A percentile compares a stretch with the other conserved stretches of the same genome.
phyloP scores from a whole-genome alignment of 176 grass and related monocot species.

The Eleusine indica region DNA sequence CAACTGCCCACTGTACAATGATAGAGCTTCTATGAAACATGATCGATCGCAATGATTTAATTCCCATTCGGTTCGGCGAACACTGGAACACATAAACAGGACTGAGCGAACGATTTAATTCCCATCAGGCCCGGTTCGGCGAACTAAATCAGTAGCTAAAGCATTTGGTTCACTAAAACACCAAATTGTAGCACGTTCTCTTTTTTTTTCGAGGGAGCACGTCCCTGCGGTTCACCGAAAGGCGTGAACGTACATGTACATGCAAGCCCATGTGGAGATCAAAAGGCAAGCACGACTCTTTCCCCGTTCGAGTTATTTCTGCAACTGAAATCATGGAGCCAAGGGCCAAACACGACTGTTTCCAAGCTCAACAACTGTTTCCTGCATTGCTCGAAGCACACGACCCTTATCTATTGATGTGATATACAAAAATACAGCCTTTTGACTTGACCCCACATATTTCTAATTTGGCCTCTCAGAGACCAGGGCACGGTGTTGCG shows the following conservation, averaged over 20 bases:
- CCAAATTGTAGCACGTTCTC: neutral
- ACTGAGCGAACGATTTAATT: too few species aligned
- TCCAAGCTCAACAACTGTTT: neutral
- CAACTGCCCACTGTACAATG: neutral
- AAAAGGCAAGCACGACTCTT: slow-evolving; percentile 2
- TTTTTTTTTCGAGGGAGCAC: too few species aligned
- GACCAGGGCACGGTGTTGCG: too few species aligned
- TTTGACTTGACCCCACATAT: neutral
- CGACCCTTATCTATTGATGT: slow-evolving; percentile 8
- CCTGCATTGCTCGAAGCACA: neutral
- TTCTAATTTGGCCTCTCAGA: too few species aligned
- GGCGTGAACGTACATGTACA: too few species aligned
- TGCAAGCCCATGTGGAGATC: neutral
- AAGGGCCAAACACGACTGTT: neutral
- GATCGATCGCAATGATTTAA: too few species aligned
- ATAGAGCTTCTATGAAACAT: too few species aligned
- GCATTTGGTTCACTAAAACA: neutral
- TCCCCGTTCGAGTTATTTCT: neutral
- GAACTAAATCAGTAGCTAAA: neutral
- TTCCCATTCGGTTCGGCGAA: too few species aligned
- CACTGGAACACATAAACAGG: too few species aligned
- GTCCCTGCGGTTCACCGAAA: slow-evolving; percentile 17
- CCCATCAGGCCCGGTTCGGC: too few species aligned
- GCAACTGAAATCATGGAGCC: neutral
- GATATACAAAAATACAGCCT: neutral